These are phyloP conservation scores for Termitomyces sp. DNA, from an alignment of 768 basidiomycete species.

Conservation along the genomic window DNA sequence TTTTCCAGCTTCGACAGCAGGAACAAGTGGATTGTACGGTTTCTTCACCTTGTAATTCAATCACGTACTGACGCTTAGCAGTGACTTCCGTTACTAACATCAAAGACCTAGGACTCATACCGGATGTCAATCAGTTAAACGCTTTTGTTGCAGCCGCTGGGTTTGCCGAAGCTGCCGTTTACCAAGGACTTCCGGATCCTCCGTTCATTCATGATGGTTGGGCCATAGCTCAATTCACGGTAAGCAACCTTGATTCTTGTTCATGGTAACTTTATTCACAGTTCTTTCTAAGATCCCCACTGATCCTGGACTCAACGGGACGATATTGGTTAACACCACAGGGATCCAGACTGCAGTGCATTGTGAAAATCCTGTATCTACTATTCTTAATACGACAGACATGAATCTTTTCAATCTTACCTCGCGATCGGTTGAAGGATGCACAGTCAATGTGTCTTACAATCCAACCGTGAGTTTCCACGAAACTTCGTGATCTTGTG, in stretches of 20 bases:
- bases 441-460: conserved; percentile 34
- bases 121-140: conserved; percentile 40
- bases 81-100: conserved; percentile 37
- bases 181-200: conserved; percentile 49
- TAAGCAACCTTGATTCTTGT: conserved; percentile 18
- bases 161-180: conserved; percentile 42
- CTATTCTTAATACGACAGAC: conserved; percentile 16
- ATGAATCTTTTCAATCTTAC: conserved; percentile 25
- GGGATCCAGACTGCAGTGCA: conserved; percentile 45
- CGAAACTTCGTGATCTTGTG: background rate
- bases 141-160: conserved; percentile 61
- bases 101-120: conserved; percentile 41
- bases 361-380: conserved; percentile 38
- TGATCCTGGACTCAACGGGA: conserved; percentile 45
- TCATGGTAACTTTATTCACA: background rate
- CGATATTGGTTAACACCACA: conserved; percentile 48
- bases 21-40: conserved; percentile 20
- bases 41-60: background rate
- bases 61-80: conserved; percentile 13
- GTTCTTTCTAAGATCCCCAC: conserved; percentile 35
- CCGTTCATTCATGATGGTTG: conserved; percentile 51
- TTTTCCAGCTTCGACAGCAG: conserved; percentile 34
- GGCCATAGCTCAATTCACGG: conserved; percentile 53
- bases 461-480: conserved; percentile 27
- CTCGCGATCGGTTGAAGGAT: conserved; percentile 48